These are phyloP conservation scores for Sambucus nigra DNA, from an alignment of 129 eudicot species.

Conservation along the genomic window DNA sequence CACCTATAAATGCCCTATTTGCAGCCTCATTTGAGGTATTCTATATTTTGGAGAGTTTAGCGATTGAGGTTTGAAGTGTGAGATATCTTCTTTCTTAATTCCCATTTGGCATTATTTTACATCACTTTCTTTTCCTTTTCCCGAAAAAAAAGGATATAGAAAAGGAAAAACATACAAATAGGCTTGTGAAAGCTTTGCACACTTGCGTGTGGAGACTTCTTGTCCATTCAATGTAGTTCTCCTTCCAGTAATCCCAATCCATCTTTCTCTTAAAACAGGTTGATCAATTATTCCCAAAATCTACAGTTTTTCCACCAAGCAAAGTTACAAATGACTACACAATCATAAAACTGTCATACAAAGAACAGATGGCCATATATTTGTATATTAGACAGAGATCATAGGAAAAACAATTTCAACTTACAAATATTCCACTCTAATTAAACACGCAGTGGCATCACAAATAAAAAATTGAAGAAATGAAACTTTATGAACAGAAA, in stretches of 20 bases:
- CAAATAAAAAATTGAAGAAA: too few species aligned
- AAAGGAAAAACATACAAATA: slow-evolving; percentile 46
- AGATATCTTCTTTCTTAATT: too few species aligned
- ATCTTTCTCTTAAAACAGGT: slow-evolving; percentile 79
- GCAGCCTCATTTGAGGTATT: too few species aligned
- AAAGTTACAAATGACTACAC: background rate
- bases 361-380: background rate
- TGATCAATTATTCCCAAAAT: slow-evolving; percentile 90
- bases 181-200: slow-evolving; percentile 73
- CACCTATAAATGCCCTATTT: too few species aligned
- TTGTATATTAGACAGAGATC: background rate
- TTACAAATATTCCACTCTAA: too few species aligned
- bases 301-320: slow-evolving; percentile 23
- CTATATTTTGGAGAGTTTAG: too few species aligned
- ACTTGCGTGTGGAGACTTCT: slow-evolving; percentile 73
- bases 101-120: too few species aligned
- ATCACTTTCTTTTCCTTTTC: too few species aligned
- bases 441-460: background rate
- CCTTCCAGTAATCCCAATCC: slow-evolving; percentile 78
- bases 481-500: too few species aligned
- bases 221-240: slow-evolving; percentile 68
- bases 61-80: too few species aligned
- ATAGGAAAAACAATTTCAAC: background rate
- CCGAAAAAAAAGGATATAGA: background rate
- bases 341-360: background rate